Base-by-base conservation (phyloP, 345 rosid genomes). In the Pseudoturritis turrita region DNA sequence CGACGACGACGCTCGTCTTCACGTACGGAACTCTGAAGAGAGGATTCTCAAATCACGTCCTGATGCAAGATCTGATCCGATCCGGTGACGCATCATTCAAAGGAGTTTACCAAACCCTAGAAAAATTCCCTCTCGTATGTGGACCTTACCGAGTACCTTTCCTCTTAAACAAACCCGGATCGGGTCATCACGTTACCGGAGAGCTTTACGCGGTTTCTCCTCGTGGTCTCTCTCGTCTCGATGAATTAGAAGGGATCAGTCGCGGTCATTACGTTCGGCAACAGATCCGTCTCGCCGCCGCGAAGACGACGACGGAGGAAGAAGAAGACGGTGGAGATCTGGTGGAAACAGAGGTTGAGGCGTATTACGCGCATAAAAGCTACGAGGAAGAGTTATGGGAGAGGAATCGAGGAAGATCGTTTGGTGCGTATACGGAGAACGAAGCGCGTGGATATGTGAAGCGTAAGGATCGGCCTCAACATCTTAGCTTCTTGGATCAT, bases 101-200 rank as follows among this genome's bases (percentile, higher is more conserved):
- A 45, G 96, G 97, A 33, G 52, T 77, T 14, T 85, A 62, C 62
- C 74, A 76, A 14, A 89, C 96, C 51, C 13, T 44, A 0, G 83
- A 82, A 5, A 68, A 39, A 0, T 86, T 78, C 56, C 97, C 97
- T 2, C 88, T 91, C 19, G 97, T 91, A 3, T 91, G 97, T 73
- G 97, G 97, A 44, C 97, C 97, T 0, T 91, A 84, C 76, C 53
- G 83, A 4, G 97, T 91, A 25, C 97, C 97, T 10, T 91, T 91
- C 81, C 97, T 91, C 73, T 87, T 91, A 72, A 78, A 91, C 76
- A 72, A 89, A 31, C 89, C 89, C 10, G 91, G 88, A 2, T 47
- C 80, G 1, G 96, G 93, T 0, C 78, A 82, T 29, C 80, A 52
- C 6, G 90, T 91, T 9, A 62, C 82, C 18, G 97, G 97, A 3